These are phyloP conservation scores for Russula lepida DNA, from an alignment of 768 basidiomycete species.

Conservation along the genomic window DNA sequence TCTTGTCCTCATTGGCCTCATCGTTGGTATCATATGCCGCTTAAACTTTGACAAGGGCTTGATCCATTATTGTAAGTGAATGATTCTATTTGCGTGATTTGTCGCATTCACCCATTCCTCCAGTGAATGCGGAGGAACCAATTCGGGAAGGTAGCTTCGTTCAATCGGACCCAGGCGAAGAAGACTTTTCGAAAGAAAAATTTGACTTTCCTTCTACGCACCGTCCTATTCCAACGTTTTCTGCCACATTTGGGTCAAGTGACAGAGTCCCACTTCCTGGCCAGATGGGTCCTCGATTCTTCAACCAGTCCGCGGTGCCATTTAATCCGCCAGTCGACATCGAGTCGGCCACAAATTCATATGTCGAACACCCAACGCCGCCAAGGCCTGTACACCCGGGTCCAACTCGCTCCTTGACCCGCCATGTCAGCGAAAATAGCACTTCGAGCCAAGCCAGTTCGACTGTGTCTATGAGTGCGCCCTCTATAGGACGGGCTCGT, in stretches of 20 bases:
- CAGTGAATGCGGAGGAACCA: slow-evolving; percentile 50
- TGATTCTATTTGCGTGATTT: slow-evolving; percentile 1
- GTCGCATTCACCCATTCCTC: not conserved
- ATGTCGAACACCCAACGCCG: not conserved
- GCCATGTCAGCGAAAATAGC: slow-evolving; percentile 36
- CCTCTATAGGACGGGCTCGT: slow-evolving; percentile 29
- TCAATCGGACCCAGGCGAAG: slow-evolving; percentile 23
- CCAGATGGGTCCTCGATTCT: slow-evolving; percentile 44
- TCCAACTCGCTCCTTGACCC: slow-evolving; percentile 22
- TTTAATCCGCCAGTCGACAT: slow-evolving; percentile 9
- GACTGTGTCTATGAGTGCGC: slow-evolving; percentile 23
- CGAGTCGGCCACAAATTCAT: not conserved
- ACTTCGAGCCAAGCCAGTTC: slow-evolving; percentile 30
- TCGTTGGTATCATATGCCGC: slow-evolving; percentile 59
- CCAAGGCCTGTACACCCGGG: not conserved
- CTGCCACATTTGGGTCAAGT: slow-evolving; percentile 31
- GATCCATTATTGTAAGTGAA: slow-evolving; percentile 49
- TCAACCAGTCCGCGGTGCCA: slow-evolving; percentile 31
- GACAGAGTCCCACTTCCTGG: slow-evolving; percentile 31
- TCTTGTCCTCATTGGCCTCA: slow-evolving; percentile 45
- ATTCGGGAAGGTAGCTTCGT: slow-evolving; percentile 38
- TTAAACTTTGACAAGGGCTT: slow-evolving; percentile 75
- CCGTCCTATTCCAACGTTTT: slow-evolving; percentile 47
- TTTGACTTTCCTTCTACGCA: slow-evolving; percentile 52
- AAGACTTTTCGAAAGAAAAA: slow-evolving; percentile 38